These are phyloP conservation scores for Suillus brevipes DNA, from an alignment of 768 basidiomycete genomes.

Conservation along the genomic window DNA sequence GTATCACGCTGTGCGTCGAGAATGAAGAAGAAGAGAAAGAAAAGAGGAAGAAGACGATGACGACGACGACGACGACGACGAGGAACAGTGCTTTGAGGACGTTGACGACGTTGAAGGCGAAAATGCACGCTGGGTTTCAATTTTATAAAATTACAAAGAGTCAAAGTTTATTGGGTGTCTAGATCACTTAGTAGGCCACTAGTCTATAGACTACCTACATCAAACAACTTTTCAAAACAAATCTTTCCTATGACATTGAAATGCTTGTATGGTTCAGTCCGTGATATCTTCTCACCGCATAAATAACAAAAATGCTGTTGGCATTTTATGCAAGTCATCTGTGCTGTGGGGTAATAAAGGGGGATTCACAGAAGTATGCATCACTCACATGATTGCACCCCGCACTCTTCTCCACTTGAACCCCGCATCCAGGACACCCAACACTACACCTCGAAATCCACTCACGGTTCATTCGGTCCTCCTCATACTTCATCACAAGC, in stretches of 20 bases:
- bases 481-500: constrained; percentile 63
- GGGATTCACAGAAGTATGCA: neutral
- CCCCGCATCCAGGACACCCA: constrained; percentile 70
- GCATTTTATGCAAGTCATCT: constrained; percentile 85
- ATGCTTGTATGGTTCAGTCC: constrained; percentile 62
- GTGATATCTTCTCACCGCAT: constrained; percentile 57
- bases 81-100: neutral
- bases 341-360: constrained; percentile 11
- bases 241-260: constrained; percentile 53
- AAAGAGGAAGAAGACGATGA: neutral
- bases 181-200: neutral
- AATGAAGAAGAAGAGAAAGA: neutral
- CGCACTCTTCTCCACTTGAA: constrained; percentile 70
- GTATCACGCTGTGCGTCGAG: neutral
- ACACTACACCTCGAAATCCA: constrained; percentile 74
- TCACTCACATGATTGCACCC: constrained; percentile 87
- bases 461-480: constrained; percentile 71
- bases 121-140: constrained; percentile 9
- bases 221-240: constrained; percentile 72
- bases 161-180: neutral
- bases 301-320: constrained; percentile 79
- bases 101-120: neutral
- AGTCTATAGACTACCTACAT: constrained; percentile 24
- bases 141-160: constrained; percentile 2
- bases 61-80: neutral